Percentiles rank a stretch among this genome's conserved stretches.
Evolutionary conservation across 208 protist genomes (phyloP).

Genomic region (Acanthamoeba sp.): DNA sequence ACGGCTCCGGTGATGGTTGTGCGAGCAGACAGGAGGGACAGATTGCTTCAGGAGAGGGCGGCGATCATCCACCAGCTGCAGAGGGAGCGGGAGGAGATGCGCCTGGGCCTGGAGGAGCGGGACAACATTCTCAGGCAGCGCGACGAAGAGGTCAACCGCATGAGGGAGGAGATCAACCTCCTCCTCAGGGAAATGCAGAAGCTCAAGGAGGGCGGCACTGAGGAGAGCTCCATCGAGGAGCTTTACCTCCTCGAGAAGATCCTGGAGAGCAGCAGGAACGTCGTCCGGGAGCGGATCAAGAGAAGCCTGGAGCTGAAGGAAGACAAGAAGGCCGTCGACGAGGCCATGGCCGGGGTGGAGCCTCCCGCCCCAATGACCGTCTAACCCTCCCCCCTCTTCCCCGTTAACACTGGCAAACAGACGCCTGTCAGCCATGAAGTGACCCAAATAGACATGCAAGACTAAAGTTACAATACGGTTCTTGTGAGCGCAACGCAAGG

Average conservation of each 20-base stretch:
- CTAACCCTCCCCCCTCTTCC: too few relatives aligned
- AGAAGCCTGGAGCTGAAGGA: neutral
- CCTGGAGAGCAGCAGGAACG: constrained; percentile 43
- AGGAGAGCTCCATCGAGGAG: constrained; percentile 19
- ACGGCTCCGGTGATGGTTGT: neutral
- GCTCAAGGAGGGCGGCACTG: constrained; percentile 62
- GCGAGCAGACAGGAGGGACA: neutral
- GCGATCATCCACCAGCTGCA: constrained; percentile 51
- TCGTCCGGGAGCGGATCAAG: constrained; percentile 14
- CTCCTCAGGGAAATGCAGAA: constrained; percentile 48
- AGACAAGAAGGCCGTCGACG: neutral
- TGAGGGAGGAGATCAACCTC: constrained; percentile 46
- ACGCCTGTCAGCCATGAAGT: too few relatives aligned
- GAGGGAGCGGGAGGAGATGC: constrained; percentile 26
- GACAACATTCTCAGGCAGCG: constrained; percentile 38
- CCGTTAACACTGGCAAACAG: too few relatives aligned
- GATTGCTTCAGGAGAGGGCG: constrained; percentile 32
- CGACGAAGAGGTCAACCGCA: constrained; percentile 44
- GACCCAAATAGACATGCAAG: too few relatives aligned
- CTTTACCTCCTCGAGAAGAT: constrained; percentile 44
- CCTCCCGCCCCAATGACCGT: neutral
- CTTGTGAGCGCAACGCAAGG: too few relatives aligned
- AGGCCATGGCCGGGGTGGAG: neutral
- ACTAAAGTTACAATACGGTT: too few relatives aligned
- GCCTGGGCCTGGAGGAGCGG: neutral